Conservation (phyloP, 2,329 filamentous ascomycete species). For the Aspergillus proliferans region DNA sequence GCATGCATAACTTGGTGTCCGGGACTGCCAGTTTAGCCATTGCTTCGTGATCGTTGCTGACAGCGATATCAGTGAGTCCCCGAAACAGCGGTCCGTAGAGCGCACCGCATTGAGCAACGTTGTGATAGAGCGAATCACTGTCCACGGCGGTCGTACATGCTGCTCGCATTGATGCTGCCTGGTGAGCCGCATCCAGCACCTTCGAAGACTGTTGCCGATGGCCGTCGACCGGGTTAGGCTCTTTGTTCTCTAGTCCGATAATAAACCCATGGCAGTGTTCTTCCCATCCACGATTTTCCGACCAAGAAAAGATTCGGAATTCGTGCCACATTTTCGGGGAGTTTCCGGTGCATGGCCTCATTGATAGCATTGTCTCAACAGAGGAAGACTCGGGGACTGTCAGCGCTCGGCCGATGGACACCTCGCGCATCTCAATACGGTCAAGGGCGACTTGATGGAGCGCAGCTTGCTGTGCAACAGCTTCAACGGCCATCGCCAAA, state of each 20-base stretch:
- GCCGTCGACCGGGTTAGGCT: background rate
- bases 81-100: constrained; percentile 50
- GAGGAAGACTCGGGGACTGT: constrained; percentile 44
- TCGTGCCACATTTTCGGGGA: constrained; percentile 20
- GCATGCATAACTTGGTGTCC: constrained; percentile 44
- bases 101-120: constrained; percentile 43
- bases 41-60: background rate
- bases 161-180: background rate
- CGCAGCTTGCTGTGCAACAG: constrained; percentile 23
- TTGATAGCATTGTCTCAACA: constrained; percentile 46
- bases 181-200: background rate
- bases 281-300: constrained; percentile 18
- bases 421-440: constrained; percentile 44
- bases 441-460: constrained; percentile 29
- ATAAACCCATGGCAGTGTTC: constrained; percentile 20
- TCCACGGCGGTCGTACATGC: background rate
- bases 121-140: constrained; percentile 37
- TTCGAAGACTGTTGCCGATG: background rate
- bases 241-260: background rate
- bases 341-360: constrained; percentile 28
- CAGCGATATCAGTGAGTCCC: constrained; percentile 27
- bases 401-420: constrained; percentile 43
- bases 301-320: constrained; percentile 23
- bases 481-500: constrained; percentile 27
- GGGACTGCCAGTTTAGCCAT: background rate